Evolutionary conservation across 2,329 filamentous ascomycete species (phyloP), one percentile per base, ranked within the genome.

Genomic region (Berkeleyomyces basicola): DNA sequence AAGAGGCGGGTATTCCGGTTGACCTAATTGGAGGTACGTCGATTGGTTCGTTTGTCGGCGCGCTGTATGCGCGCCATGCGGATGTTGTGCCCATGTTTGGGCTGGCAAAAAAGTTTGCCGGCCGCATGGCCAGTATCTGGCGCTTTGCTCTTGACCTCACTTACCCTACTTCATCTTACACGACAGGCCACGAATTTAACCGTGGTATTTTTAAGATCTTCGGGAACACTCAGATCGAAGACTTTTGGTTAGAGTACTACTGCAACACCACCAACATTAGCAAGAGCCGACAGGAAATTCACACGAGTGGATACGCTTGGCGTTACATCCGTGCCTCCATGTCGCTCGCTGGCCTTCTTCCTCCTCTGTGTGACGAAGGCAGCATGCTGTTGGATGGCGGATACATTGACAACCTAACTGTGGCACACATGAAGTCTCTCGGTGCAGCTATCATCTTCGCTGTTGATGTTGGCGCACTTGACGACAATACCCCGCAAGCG

Each of bases 221-320:
- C 71, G 93, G 91, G 11, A 90, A 96, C 69, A 88, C 89, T 7
- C 93, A 97, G 71, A 97, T 99, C 64, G 93, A 99, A 74, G 93
- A 99, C 72, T 99, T 97, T 70, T 99, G 93, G 93, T 81, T 99
- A 9, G 90, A 96, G 68, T 99, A 90, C 72, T 99, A 99, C 75
- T 99, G 95, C 80, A 99, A 99, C 74, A 97, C 93, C 0, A 99
- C 95, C 44, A 99, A 97, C 73, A 97, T 99, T 74, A 95, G 88
- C 76, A 95, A 95, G 73, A 93, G 88, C 65, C 82, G 92, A 23
- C 84, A 84, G 2, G 93, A 99, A 71, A 91, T 95, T 67, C 93
- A 99, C 73, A 96, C 90, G 0, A 93, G 88, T 65, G 93, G 93
- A 11, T 99, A 99, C 70, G 92, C 93, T 0, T 99, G 93, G 93